Evolutionary conservation across 768 basidiomycete species (phyloP), one percentile per base, ranked within the genome.

Genomic region (Crepidotus variabilis): DNA sequence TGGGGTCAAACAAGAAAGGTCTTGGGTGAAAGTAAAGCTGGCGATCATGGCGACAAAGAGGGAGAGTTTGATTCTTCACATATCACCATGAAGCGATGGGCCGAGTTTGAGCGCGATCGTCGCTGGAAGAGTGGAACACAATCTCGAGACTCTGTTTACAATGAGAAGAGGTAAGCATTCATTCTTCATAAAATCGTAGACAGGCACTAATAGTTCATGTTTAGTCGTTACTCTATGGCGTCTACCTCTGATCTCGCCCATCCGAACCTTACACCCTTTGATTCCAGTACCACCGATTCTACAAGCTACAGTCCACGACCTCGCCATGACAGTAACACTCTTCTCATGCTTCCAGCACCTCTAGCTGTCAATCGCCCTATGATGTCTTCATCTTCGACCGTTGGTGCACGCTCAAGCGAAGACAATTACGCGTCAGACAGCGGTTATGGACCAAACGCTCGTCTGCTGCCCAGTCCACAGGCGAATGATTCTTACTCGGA

Each of bases 61-160:
- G 97, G 97, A 69, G 91, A 91, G 68, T 99, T 99, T 65, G 96
- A 99, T 74, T 96, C 94, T 24, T 82, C 86, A 47, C 87, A 95
- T 72, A 98, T 99, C 63, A 90, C 96, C 34, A 98, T 98, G 97
- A 98, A 98, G 79, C 84, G 93, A 39, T 99, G 96, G 96, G 94
- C 86, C 16, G 97, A 98, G 72, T 98, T 97, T 69, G 97, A 98
- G 77, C 79, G 96, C 50, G 97, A 98, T 62, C 76, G 96, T 62
- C 80, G 94, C 59, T 98, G 92, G 93, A 94, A 87, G 84, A 88
- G 71, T 66, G 94, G 93, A 6, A 83, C 83, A 20, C 84, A 88
- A 61, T 94, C 92, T 4, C 82, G 90, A 58, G 93, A 96, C 66
- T 79, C 78, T n/a, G 80, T 83, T 5, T 84, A 80, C 64, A 82